Evolutionary conservation across 768 basidiomycete species (phyloP).

Genomic region (Mycena rosella): DNA sequence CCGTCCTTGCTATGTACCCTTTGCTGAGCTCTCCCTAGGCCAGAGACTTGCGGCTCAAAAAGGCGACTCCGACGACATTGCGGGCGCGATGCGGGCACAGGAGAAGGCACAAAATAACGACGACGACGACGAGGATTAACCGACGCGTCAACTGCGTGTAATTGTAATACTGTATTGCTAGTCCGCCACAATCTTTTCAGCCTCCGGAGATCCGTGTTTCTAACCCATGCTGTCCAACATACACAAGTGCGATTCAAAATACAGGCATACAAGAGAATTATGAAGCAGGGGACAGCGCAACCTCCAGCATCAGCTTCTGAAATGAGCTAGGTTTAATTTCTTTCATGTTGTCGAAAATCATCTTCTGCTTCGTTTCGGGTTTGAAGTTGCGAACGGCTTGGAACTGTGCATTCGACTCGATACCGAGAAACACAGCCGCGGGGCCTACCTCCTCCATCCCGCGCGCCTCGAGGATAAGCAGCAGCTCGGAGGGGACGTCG

Average conservation of each 20-base stretch:
- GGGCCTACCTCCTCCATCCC: constrained; percentile 27
- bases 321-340: constrained; percentile 4
- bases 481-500: constrained; percentile 1
- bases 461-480: not conserved
- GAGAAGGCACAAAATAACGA: constrained; percentile 67
- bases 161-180: constrained; percentile 34
- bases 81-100: constrained; percentile 88
- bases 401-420: constrained; percentile 1
- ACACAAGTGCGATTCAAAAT: not conserved
- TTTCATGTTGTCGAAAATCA: not conserved
- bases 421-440: not conserved
- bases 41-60: constrained; percentile 85
- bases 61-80: constrained; percentile 81
- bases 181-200: not conserved
- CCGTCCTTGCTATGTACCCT: not conserved
- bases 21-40: constrained; percentile 56
- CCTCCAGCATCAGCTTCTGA: constrained; percentile 12
- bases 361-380: not conserved
- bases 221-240: not conserved
- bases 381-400: not conserved
- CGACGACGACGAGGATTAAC: constrained; percentile 72
- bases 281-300: not conserved
- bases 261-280: not conserved
- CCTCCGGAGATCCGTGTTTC: too few relatives aligned
- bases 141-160: constrained; percentile 16